Evolutionary conservation across 352 stramenopile species (phyloP).

Genomic region (Globisporangium nodosum): DNA sequence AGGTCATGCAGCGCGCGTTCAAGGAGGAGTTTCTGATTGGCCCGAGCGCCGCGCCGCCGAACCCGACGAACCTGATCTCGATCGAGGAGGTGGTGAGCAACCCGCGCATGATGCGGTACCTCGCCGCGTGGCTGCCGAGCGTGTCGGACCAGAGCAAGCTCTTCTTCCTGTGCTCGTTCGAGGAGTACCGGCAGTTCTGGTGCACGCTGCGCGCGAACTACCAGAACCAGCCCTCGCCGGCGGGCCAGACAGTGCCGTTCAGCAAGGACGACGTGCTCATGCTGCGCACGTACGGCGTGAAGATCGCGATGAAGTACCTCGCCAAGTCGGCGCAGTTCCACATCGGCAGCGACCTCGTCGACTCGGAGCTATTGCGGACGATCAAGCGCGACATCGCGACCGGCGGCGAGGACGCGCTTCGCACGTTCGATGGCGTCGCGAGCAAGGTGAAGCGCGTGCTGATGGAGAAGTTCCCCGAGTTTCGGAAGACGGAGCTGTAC

Average conservation of each 20-base stretch:
- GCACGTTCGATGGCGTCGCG: conserved; percentile 73
- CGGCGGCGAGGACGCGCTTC: conserved; percentile 71
- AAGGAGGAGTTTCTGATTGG: conserved; percentile 50
- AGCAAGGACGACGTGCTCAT: conserved; percentile 83
- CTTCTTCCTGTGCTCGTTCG: conserved; percentile 77
- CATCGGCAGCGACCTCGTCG: conserved; percentile 57
- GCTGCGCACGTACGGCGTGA: conserved; percentile 79
- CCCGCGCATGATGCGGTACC: conserved; percentile 77
- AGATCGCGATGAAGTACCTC: conserved; percentile 85
- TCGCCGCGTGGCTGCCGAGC: conserved; percentile 54
- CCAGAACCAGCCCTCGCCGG: conserved; percentile 18
- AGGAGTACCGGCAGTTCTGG: conserved; percentile 73
- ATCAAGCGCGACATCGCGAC: conserved; percentile 78
- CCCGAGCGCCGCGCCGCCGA: conserved; percentile 18
- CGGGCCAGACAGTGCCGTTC: conserved; percentile 30
- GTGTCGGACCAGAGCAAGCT: conserved; percentile 64
- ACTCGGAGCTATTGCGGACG: conserved; percentile 48
- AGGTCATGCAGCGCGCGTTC: conserved; percentile 58
- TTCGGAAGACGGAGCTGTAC: conserved; percentile 78
- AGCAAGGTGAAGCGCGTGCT: conserved; percentile 75
- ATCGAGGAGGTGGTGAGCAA: conserved; percentile 79
- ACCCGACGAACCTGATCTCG: conserved; percentile 52
- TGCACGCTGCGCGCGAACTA: conserved; percentile 66
- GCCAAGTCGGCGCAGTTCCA: conserved; percentile 74
- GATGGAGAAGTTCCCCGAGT: conserved; percentile 75